Evolutionary conservation across 768 basidiomycete species (phyloP).

Genomic region (Peribolospora kevripleyi): DNA sequence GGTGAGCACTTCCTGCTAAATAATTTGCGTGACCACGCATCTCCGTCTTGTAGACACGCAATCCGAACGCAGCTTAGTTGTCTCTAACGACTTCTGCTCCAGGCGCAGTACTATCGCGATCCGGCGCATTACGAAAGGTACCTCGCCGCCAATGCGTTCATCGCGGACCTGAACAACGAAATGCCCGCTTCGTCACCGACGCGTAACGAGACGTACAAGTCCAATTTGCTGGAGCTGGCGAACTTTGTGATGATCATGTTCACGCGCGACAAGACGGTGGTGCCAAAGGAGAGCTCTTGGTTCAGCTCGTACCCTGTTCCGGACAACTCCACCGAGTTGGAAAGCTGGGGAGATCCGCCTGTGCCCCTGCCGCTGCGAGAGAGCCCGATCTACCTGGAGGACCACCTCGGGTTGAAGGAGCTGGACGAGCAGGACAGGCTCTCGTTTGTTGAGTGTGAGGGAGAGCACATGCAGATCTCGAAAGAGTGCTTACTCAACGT

Average conservation of each 20-base stretch:
- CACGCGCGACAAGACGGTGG: conserved; percentile 44
- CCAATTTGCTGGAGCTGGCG: conserved; percentile 36
- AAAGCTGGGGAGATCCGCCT: conserved; percentile 15
- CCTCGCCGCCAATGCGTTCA: conserved; percentile 36
- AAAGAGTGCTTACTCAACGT: conserved; percentile 24
- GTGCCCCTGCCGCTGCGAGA: conserved; percentile 35
- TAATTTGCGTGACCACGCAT: too few species aligned
- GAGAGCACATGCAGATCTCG: conserved; percentile 48
- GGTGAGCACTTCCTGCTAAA: not conserved
- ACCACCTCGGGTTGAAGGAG: conserved; percentile 54
- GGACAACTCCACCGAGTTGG: conserved; percentile 9
- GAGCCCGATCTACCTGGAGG: conserved; percentile 48
- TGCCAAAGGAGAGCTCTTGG: conserved; percentile 68
- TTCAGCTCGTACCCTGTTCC: conserved; percentile 35
- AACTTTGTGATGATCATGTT: conserved; percentile 53
- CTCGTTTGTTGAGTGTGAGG: conserved; percentile 37
- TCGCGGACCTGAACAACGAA: conserved; percentile 61
- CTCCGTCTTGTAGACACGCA: too few species aligned
- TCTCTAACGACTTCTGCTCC: not conserved
- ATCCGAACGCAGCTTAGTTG: too few species aligned
- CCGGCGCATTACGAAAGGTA: conserved; percentile 35
- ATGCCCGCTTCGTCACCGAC: conserved; percentile 16
- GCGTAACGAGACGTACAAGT: conserved; percentile 36
- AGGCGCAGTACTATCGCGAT: conserved; percentile 78
- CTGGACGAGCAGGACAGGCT: conserved; percentile 45